Base-by-base conservation (phyloP, 78 protist genomes). In the Dictyostelium firmibasis region DNA sequence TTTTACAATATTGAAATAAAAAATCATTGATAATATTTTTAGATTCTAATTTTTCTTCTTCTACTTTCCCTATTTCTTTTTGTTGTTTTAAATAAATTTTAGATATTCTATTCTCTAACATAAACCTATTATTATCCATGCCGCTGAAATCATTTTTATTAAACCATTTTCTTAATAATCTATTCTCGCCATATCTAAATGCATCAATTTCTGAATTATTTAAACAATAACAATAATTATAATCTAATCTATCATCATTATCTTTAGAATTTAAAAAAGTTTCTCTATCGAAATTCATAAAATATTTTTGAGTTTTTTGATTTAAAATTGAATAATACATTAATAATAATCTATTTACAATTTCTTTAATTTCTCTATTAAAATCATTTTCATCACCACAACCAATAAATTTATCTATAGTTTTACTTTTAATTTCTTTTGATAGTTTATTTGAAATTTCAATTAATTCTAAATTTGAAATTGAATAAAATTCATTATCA, bases 321-420 rank as follows among this genome's bases (percentile, higher is more conserved):
- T 72, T 72, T 31, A 33, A 10, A 7, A 72, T 72, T 72, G 79
- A 72, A 72, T 72, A 72, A 33, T 72, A 72, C 79, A 72, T 72
- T 31, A 29, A 16, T 33, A 72, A 33, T 33, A 72, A 18, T 16
- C 43, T 72, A 31, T 72, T 72, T 31, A 72, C 16, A 33, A 33
- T 72, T 72, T 27, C n/a, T 33, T 72, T 31, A 13, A 29, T 29
- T 33, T 72, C 43, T 33, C 18, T 11, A 23, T 60, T 7, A 44
- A 44, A n/a, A n/a, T n/a, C 13, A 57, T 57, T 20, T 57, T 20
- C 25, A 20, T 20, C 20, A 57, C 27, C 25, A 20, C 5, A 6
- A 57, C 27, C 27, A 20, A 20, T 4, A 20, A 57, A 57, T 20
- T 16, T 4, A 1, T 20, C n/a, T 20, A 57, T 57, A 2, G 18